These are phyloP conservation scores for Pseudogymnoascus sp. DNA, from an alignment of 2,329 filamentous ascomycete species.

Conservation along the genomic window DNA sequence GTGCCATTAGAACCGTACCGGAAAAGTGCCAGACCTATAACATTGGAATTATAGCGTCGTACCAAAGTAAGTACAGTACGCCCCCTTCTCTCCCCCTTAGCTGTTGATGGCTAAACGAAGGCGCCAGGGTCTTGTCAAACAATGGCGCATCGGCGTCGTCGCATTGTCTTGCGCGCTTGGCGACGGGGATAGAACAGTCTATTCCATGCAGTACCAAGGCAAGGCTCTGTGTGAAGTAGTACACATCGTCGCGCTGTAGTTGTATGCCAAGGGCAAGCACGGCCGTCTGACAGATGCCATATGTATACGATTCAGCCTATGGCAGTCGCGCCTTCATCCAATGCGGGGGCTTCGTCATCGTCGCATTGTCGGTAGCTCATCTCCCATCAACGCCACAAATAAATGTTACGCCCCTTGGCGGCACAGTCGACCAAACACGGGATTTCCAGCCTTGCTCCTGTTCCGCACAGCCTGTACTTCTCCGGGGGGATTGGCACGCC, in stretches of 20 bases:
- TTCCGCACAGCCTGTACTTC: too few species aligned
- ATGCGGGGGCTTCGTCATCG: background rate
- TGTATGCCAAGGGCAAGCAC: too few species aligned
- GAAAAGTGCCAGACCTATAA: too few species aligned
- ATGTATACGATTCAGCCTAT: too few species aligned
- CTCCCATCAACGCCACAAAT: background rate
- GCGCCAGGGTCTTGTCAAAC: background rate
- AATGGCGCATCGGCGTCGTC: too few species aligned
- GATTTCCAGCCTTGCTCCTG: too few species aligned
- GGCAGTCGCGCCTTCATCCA: background rate
- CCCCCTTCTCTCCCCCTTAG: too few species aligned
- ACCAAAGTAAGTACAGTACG: background rate
- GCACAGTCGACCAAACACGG: too few species aligned
- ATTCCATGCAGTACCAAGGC: background rate
- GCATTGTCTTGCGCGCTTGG: background rate
- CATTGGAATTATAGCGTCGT: too few species aligned
- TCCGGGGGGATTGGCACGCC: background rate
- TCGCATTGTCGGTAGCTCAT: background rate
- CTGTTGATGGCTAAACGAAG: too few species aligned
- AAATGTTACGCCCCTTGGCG: too few species aligned
- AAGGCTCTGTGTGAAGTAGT: background rate
- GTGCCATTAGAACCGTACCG: background rate
- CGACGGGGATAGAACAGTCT: background rate
- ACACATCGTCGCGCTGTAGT: background rate
- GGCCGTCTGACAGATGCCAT: background rate